Evolutionary conservation across 352 stramenopile genomes (phyloP), one percentile per base, ranked within the genome.

Genomic region (Thraustochytrium aureum): DNA sequence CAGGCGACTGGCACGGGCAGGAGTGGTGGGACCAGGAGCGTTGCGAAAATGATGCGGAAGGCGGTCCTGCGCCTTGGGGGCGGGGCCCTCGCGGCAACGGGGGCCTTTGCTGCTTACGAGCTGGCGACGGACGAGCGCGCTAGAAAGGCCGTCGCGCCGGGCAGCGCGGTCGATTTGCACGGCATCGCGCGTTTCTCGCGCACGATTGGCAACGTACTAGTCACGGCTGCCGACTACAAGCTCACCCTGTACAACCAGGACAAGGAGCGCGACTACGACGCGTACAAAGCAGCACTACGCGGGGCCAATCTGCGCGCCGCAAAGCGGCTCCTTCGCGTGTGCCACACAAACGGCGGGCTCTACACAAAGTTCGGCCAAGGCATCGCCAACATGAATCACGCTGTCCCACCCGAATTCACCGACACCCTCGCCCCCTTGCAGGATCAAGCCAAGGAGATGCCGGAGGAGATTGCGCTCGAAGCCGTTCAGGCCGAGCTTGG

Each of bases 281-380:
- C 87, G 54, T 94, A 94, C 81, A 89, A 86, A n/a, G 52, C 66
- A 2, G 86, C 88, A 64, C 83, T 94, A 52, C 76, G 86, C 42
- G 76, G 61, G 33, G 87, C 92, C 22, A 94, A 94, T 74, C 56
- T 90, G 52, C 89, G 90, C 74, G 92, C 89, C 22, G 91, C 91
- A 12, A 59, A 91, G 52, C 85, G 89, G 22, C 84, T 96, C 22
- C 83, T 93, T 30, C 50, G 88, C 41, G 81, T 96, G 64, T 96
- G 91, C 83, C 89, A 88, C 62, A 81, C 87, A 32, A 94, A 95
- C 67, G 92, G 92, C 30, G 92, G 92, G 32, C 89, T 96, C 47
- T 97, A 96, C 88, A 96, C 89, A 62, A 97, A 97, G 75, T 92
- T 94, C 33, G 92, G 91, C 0, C 92, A 97, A 87, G 89, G 95